phyloP scores from a whole-genome alignment of 2,329 filamentous ascomycete species.

The Colletotrichum truncatum region DNA sequence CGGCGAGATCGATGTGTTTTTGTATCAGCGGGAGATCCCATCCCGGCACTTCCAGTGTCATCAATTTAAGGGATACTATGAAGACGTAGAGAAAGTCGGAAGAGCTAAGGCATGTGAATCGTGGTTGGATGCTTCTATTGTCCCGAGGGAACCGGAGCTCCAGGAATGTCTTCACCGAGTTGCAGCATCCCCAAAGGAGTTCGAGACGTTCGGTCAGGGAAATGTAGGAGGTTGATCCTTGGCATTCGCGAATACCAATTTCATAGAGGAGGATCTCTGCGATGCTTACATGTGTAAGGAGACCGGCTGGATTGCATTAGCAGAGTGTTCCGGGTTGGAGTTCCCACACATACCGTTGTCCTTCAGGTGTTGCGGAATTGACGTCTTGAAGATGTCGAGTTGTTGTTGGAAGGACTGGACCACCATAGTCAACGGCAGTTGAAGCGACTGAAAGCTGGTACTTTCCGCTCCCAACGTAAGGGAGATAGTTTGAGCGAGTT shows the following conservation, averaged over 20 bases:
- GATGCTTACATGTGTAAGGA: slow-evolving; percentile 53
- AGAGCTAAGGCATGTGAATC: slow-evolving; percentile 52
- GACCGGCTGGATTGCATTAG: slow-evolving; percentile 39
- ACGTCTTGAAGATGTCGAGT: slow-evolving; percentile 48
- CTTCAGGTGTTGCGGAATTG: slow-evolving; percentile 44
- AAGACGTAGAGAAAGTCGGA: slow-evolving; percentile 59
- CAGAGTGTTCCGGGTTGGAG: neutral
- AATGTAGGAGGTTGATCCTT: slow-evolving; percentile 41
- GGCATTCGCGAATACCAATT: slow-evolving; percentile 51
- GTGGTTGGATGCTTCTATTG: slow-evolving; percentile 42
- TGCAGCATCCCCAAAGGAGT: slow-evolving; percentile 56
- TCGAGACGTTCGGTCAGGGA: slow-evolving; percentile 49
- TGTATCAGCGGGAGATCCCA: slow-evolving; percentile 53
- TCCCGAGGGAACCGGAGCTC: slow-evolving; percentile 40
- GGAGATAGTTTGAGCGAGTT: slow-evolving; percentile 57
- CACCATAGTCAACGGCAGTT: slow-evolving; percentile 50
- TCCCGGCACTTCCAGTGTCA: slow-evolving; percentile 53
- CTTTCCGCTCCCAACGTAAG: slow-evolving; percentile 44
- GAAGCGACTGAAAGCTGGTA: slow-evolving; percentile 40
- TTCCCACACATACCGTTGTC: slow-evolving; percentile 41
- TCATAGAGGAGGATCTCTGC: slow-evolving; percentile 59
- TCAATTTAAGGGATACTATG: slow-evolving; percentile 56
- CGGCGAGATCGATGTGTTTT: slow-evolving; percentile 45
- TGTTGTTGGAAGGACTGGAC: slow-evolving; percentile 55
- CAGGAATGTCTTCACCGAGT: slow-evolving; percentile 51